Base-by-base conservation (phyloP, 192 early-diverging fungal genomes). In the Umbelopsis isabellina region DNA sequence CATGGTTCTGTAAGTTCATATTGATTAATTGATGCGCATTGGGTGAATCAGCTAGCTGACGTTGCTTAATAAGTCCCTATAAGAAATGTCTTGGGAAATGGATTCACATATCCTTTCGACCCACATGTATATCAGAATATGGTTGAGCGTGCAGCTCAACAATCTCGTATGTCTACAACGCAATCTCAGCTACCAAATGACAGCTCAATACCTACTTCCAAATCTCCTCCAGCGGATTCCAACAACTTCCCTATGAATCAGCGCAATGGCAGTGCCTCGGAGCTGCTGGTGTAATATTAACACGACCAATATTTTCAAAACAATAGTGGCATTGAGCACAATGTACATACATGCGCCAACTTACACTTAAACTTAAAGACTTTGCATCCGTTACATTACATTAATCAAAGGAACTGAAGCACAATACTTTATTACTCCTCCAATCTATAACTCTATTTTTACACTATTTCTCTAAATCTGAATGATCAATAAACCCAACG, bases 1-100 rank as follows among this genome's bases (percentile, higher is more conserved):
- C 30, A 20, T 80, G 79, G 79, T 71, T 76, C 48, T 37, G 79
- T 80, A 70, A 80, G 75, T 72, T 41, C 1, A 9, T 41, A 41
- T 10, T 41, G 37, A 25, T 37, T 23, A 27, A 35, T 18, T 16
- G 30, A 61, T 35, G 5, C 21, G 25, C 53, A 27, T 41, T 25
- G n/a, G n/a, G 30, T 72, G 1, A 9, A 25, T 13, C 16, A 22
- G 9, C 0, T 3, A 27, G 16, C 18, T 45, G 4, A 45, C 5
- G 9, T 10, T n/a, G 46, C 33, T 20, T 52, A 25, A 20, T 45
- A 27, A 79, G 77, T 79, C 9, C 77, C 77, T 15, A 50, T 79
- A 11, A 65, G 71, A 44, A 50, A 53, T 25, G 72, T 53, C 10
- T 37, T 74, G 20, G 77, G 77, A 15, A 67, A 70, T 61, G 77